These are phyloP conservation scores for Neurospora sp. DNA, from an alignment of 495 filamentous ascomycete species.

Conservation along the genomic window DNA sequence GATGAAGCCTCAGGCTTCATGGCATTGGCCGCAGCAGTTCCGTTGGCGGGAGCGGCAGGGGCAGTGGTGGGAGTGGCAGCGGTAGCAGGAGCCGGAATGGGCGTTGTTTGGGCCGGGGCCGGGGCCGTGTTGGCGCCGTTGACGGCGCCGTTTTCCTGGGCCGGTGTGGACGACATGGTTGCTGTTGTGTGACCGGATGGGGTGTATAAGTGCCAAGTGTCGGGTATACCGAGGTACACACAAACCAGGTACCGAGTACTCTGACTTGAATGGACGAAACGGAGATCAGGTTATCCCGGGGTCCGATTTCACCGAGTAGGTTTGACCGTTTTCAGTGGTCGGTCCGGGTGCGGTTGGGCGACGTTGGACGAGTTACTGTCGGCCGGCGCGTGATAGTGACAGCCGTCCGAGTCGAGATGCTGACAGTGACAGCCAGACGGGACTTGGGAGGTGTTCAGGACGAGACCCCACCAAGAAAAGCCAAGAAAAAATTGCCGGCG, in stretches of 20 bases:
- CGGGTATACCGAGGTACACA: not conserved
- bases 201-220: not conserved
- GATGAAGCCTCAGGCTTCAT: conserved; percentile 6
- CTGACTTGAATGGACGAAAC: not conserved
- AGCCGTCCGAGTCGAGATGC: not conserved
- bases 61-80: not conserved
- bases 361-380: not conserved
- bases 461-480: not conserved
- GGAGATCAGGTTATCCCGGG: not conserved
- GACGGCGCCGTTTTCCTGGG: conserved; percentile 2
- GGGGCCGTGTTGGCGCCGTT: conserved; percentile 2
- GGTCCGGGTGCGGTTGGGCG: not conserved
- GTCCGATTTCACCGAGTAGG: not conserved
- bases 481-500: not conserved
- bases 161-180: conserved; percentile 11
- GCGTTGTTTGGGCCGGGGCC: not conserved
- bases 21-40: not conserved
- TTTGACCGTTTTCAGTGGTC: not conserved
- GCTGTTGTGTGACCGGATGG: not conserved
- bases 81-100: not conserved
- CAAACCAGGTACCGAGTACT: not conserved
- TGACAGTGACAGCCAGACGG: not conserved
- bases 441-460: not conserved
- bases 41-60: not conserved
- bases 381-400: not conserved